Evolutionary conservation across 768 basidiomycete species (phyloP).

Genomic region (Trametes coccinea): DNA sequence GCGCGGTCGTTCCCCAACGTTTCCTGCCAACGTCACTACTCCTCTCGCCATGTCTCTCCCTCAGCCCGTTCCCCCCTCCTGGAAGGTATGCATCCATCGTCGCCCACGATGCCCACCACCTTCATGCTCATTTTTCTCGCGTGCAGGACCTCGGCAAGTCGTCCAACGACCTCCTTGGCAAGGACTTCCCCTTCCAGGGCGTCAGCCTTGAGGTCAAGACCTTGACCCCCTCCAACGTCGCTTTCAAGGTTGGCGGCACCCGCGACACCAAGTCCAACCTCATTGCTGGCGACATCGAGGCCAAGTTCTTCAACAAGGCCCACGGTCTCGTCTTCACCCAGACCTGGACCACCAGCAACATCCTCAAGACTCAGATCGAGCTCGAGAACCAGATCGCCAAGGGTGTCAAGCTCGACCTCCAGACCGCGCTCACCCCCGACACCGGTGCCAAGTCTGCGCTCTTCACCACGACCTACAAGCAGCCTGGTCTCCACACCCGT

Average conservation of each 20-base stretch:
- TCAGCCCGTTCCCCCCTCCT: slow-evolving; percentile 95
- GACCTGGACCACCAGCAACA: slow-evolving; percentile 93
- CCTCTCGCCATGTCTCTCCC: slow-evolving; percentile 75
- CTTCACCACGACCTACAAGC: slow-evolving; percentile 88
- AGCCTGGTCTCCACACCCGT: slow-evolving; percentile 91
- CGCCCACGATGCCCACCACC: neutral
- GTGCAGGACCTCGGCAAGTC: slow-evolving; percentile 93
- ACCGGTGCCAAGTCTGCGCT: slow-evolving; percentile 85
- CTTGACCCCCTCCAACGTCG: slow-evolving; percentile 82
- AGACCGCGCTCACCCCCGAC: slow-evolving; percentile 80
- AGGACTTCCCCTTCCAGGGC: slow-evolving; percentile 85
- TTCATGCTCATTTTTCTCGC: slow-evolving; percentile 4
- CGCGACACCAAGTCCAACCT: slow-evolving; percentile 71
- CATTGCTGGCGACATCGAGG: slow-evolving; percentile 92
- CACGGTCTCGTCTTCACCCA: slow-evolving; percentile 94
- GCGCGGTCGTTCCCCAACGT: slow-evolving; percentile 25
- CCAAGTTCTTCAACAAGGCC: slow-evolving; percentile 88
- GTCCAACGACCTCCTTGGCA: slow-evolving; percentile 89
- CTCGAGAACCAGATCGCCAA: slow-evolving; percentile 96
- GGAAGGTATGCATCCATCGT: slow-evolving; percentile 67
- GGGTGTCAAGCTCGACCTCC: slow-evolving; percentile 94
- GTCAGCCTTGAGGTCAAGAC: slow-evolving; percentile 84
- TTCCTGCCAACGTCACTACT: slow-evolving; percentile 33
- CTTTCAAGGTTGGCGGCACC: slow-evolving; percentile 89
- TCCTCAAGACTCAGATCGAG: slow-evolving; percentile 89